Conservation (phyloP, 768 basidiomycete genomes). For the Amanita pseudoporphyria region DNA sequence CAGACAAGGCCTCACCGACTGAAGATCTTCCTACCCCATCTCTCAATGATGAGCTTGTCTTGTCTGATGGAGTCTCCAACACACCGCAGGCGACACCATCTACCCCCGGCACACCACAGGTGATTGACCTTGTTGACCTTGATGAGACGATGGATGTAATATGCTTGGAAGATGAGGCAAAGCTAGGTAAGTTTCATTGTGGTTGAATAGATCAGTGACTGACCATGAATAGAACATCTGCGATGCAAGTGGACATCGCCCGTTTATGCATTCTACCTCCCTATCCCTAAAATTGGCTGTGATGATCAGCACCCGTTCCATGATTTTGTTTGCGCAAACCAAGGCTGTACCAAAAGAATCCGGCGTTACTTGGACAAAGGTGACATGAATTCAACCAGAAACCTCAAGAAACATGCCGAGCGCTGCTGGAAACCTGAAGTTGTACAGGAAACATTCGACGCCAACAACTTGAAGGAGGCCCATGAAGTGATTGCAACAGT, state of each 20-base stretch:
- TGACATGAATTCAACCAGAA: constrained; percentile 6
- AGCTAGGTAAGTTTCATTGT: background rate
- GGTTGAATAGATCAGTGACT: background rate
- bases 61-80: background rate
- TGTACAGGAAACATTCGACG: background rate
- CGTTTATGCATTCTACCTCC: constrained; percentile 8
- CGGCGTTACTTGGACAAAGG: constrained; percentile 4
- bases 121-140: background rate
- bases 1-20: background rate
- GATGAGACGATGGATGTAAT: background rate
- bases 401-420: constrained; percentile 8
- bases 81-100: background rate
- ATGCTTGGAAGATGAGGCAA: background rate
- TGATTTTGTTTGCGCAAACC: constrained; percentile 5
- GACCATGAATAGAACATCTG: constrained; percentile 8
- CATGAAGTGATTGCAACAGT: background rate
- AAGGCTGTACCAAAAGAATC: background rate
- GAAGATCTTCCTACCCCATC: background rate
- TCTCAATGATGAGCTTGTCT: background rate
- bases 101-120: background rate
- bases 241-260: constrained; percentile 5
- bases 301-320: background rate
- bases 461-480: constrained; percentile 5
- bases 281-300: background rate
- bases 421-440: constrained; percentile 3